phyloP scores from a whole-genome alignment of 2,329 filamentous ascomycete species.

The Alternaria conjuncta region DNA sequence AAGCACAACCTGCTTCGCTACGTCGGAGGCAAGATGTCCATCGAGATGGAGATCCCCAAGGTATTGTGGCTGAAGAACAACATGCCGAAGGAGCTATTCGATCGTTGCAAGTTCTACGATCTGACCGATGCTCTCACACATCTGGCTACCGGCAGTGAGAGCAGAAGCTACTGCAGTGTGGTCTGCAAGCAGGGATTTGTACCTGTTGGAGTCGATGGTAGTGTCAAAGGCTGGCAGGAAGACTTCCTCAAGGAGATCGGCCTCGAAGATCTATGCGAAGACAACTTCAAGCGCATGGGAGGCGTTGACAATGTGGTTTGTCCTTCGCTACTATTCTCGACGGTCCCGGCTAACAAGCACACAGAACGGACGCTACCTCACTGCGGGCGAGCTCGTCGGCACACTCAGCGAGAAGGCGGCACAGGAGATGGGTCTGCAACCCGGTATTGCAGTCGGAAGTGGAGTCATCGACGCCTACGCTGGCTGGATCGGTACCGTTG shows the following conservation, averaged over 20 bases:
- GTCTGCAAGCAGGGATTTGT: constrained; percentile 98
- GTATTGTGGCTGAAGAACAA: constrained; percentile 98
- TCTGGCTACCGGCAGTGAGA: constrained; percentile 90
- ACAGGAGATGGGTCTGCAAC: constrained; percentile 79
- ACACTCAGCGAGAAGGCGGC: constrained; percentile 83
- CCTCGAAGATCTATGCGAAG: constrained; percentile 79
- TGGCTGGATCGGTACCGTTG: constrained; percentile 98
- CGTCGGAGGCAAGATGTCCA: constrained; percentile 97
- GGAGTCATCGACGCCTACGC: constrained; percentile 98
- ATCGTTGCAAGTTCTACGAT: constrained; percentile 96
- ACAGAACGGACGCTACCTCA: constrained; percentile 91
- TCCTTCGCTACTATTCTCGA: constrained; percentile 33
- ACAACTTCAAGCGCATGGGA: constrained; percentile 91
- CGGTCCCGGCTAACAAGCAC: constrained; percentile 39
- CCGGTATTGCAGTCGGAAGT: constrained; percentile 90
- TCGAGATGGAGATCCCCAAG: constrained; percentile 99
- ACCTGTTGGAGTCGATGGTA: constrained; percentile 95
- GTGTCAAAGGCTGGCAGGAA: constrained; percentile 97
- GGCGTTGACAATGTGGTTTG: constrained; percentile 94
- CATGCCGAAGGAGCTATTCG: constrained; percentile 91
- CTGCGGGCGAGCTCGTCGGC: constrained; percentile 90
- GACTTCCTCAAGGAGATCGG: constrained; percentile 91
- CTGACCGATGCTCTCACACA: constrained; percentile 92
- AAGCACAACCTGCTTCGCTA: constrained; percentile 92
- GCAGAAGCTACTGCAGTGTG: constrained; percentile 90